Percentiles rank a stretch among this genome's conserved stretches.
Evolutionary conservation across 306 rosid genomes (phyloP).

Genomic region (Cucurbita argyrosperma): DNA sequence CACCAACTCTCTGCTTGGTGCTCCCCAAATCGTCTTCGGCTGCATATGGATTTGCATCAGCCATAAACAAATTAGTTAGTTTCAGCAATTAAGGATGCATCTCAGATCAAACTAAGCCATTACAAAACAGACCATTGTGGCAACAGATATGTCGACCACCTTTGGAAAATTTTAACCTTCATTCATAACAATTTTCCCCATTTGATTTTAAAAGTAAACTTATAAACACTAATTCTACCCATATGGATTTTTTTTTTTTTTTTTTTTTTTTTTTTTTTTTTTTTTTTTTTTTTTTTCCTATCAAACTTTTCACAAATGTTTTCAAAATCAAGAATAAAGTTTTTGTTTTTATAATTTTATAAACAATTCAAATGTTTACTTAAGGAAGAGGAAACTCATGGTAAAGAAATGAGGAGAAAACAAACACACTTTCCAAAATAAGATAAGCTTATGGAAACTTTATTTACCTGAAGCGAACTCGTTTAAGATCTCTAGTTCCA

Average conservation of each 20-base stretch:
- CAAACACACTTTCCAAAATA: too few species aligned
- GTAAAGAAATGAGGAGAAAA: too few species aligned
- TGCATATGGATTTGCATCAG: slow-evolving; percentile 25
- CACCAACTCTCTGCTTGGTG: slow-evolving; percentile 96
- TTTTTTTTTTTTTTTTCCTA: too few species aligned
- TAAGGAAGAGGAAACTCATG: too few species aligned
- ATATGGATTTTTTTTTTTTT: too few species aligned
- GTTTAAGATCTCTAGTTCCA: slow-evolving; percentile 72
- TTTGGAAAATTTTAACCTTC: not conserved
- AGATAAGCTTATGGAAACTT: too few species aligned
- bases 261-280: too few species aligned
- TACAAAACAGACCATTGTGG: not conserved
- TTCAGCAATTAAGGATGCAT: not conserved
- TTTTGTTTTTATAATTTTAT: too few species aligned
- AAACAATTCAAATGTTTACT: too few species aligned
- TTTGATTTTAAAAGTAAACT: not conserved
- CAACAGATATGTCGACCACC: not conserved
- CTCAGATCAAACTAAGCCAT: not conserved
- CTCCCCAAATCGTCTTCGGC: slow-evolving; percentile 96
- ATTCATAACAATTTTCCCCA: not conserved
- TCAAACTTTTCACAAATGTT: too few species aligned
- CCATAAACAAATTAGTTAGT: not conserved
- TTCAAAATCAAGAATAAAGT: too few species aligned
- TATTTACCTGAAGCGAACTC: slow-evolving; percentile 87
- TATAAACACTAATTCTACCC: not conserved